phyloP scores from a whole-genome alignment of 225 moss, liverwort and hornwort genomes.

The Antitrichia curtipendula region DNA sequence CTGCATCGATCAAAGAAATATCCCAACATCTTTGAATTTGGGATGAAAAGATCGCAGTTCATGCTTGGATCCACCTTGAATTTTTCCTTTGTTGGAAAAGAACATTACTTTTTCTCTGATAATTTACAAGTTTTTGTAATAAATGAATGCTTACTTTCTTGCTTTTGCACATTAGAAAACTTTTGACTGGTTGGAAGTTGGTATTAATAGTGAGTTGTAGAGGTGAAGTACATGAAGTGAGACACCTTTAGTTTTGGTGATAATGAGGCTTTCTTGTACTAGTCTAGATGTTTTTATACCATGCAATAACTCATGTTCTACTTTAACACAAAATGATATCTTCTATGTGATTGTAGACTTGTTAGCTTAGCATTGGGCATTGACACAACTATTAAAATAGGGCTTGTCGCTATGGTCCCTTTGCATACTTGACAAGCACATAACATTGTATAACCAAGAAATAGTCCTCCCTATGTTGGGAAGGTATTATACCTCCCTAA shows the following conservation, averaged over 20 bases:
- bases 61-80: not conserved
- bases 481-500: not conserved
- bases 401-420: not conserved
- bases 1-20: no score
- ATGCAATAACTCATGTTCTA: not conserved
- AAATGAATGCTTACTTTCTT: not conserved
- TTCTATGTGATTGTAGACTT: not conserved
- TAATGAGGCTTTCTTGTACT: no score
- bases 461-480: not conserved
- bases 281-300: not conserved
- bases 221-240: no score
- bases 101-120: not conserved
- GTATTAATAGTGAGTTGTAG: not conserved
- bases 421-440: not conserved
- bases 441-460: not conserved
- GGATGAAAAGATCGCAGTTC: not conserved
- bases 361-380: rapidly evolving
- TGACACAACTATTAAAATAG: no score
- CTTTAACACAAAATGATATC: no score
- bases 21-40: not conserved
- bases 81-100: no score
- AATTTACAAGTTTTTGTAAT: not conserved
- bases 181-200: not conserved
- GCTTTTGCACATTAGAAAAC: not conserved
- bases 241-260: not conserved